Evolutionary conservation across 768 basidiomycete species (phyloP), one percentile per base, ranked within the genome.

Genomic region (Tephrocybe sp.): DNA sequence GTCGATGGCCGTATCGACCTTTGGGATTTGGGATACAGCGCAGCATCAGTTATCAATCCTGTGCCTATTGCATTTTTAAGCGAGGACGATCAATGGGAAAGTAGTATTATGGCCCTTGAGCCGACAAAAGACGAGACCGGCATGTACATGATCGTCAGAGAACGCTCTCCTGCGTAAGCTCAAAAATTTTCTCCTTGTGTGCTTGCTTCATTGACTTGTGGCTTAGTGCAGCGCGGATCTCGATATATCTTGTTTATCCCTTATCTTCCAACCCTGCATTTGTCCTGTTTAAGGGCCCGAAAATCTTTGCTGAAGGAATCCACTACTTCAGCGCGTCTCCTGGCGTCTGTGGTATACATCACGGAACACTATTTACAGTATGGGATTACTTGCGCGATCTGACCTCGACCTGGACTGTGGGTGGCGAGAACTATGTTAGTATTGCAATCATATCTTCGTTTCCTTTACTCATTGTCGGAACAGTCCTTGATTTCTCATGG

Each of bases 401-500:
- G 14, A 51, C 25, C 1, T 25, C 25, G 12, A 51, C 50, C 20
- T 51, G 50, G 50, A 51, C 50, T 17, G 40, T 50, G 4, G 48
- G 41, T n/a, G 26, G 48, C 15, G 48, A 50, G 40, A 50, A 43
- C 23, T 50, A 50, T 21, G 48, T 50, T 17, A 3, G 48, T 50
- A 20, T n/a, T 36, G 12, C 25, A 4, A 33, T 24, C 40, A 30
- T 34, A 25, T 14, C 21, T 32, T 12, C 14, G 21, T 45, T 25
- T 37, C 25, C 17, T 28, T 25, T n/a, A 42, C 30, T 24, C 21
- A 9, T 21, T 3, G 10, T 24, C 40, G n/a, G 28, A n/a, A 14
- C 23, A 50, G 48, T 50, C 48, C 3, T 25, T 50, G 10, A 50
- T 50, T 18, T 50, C 48, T 25, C 40, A 43, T 41, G 48, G 48